Base-by-base conservation (phyloP, 2,329 filamentous ascomycete species). In the Scortechinia acanthostroma region DNA sequence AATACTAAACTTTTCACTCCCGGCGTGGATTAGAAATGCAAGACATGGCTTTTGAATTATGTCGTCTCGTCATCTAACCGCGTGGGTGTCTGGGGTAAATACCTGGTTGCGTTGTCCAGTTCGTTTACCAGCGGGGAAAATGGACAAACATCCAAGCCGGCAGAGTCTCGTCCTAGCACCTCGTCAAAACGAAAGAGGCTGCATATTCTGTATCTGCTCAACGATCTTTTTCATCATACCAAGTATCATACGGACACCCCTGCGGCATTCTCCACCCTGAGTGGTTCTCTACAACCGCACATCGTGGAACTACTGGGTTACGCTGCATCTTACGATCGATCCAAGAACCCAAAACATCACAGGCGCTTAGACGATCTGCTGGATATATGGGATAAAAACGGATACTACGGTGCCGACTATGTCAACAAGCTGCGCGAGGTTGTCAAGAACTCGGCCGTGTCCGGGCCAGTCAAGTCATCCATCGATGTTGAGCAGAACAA, bases 11-110 rank as follows among this genome's bases (percentile, higher is more conserved):
- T 43, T 37, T 47, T 47, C 42, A 45, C 43, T 19, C 15, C 28
- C 43, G 14, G 20, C 20, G 13, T 40, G 10, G 6, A 6, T 6
- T 71, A 84, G 80, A 76, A 67, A 57, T 83, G 77, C 65, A 83
- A 80, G 69, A 63, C 68, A 60, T 83, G 79, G 79, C 72, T 83
- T 50, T 58, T 81, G 52, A 67, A 69, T 48, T 69, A 81, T 64
- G 69, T 80, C 54, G 62, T 71, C 49, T 67, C 68, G 47, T 82
- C 77, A 48, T 61, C 70, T 49, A 65, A 67, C 49, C 73, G 79
- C 53, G 68, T 73, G 48, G 60, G 62, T 46, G 67, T 71, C 4
- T 60, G 82, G 51, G 78, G 73, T 47, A 80, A 80, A 62, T 84
- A 79, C 59, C 62, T 83, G 50, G 65, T 70, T 47, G 69, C 71